phyloP scores from a whole-genome alignment of 2,329 filamentous ascomycete species.

The Claviceps spartinae region DNA sequence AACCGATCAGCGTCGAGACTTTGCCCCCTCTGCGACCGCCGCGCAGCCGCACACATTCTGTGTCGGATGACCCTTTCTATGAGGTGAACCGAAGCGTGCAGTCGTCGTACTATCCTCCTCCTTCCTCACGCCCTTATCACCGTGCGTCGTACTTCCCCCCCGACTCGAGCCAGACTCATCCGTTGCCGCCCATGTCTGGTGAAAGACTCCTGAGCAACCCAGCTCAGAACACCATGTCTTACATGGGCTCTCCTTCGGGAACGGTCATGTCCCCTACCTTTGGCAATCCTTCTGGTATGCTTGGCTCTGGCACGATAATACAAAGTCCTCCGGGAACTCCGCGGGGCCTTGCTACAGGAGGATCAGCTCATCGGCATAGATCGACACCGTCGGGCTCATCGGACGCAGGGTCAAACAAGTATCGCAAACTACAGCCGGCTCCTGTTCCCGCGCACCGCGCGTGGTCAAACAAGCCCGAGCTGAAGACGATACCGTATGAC shows the following conservation, averaged over 20 bases:
- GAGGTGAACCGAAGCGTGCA: constrained; percentile 18
- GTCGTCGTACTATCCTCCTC: constrained; percentile 19
- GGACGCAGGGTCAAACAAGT: constrained; percentile 29
- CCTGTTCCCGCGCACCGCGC: constrained; percentile 38
- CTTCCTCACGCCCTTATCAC: constrained; percentile 17
- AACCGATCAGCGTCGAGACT: constrained; percentile 21
- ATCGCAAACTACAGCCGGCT: constrained; percentile 45
- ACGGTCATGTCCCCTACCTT: constrained; percentile 24
- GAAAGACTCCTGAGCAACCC: constrained; percentile 23
- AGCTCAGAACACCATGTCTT: constrained; percentile 16
- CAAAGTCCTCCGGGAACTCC: constrained; percentile 24
- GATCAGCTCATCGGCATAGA: constrained; percentile 21
- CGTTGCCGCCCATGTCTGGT: constrained; percentile 16
- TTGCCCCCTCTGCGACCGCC: constrained; percentile 26
- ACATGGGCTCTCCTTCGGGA: constrained; percentile 21
- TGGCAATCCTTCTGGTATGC: constrained; percentile 16
- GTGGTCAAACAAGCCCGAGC: constrained; percentile 33
- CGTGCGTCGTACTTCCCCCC: constrained; percentile 13
- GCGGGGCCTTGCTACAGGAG: constrained; percentile 14
- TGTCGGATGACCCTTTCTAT: constrained; percentile 20
- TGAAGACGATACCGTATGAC: constrained; percentile 46
- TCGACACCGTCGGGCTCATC: constrained; percentile 25
- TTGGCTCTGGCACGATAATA: constrained; percentile 15
- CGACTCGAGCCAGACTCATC: constrained; percentile 16
- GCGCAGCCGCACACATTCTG: constrained; percentile 20